Conservation (phyloP, 2,329 filamentous ascomycete species). For the Grosmannia clavigera region DNA sequence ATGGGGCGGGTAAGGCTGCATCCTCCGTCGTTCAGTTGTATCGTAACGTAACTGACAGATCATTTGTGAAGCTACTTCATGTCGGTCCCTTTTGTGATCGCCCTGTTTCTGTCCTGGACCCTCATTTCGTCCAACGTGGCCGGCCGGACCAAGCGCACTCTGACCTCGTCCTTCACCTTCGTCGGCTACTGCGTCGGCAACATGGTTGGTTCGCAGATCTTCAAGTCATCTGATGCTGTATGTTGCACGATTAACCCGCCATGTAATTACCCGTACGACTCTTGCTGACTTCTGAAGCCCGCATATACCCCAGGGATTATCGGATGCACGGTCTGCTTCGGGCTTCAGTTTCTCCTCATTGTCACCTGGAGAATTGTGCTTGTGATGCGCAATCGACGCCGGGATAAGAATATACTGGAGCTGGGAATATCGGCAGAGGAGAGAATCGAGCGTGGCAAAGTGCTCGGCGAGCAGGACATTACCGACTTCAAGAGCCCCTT, state of each 20-base stretch:
- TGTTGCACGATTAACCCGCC: conserved; percentile 1
- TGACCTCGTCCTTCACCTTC: conserved; percentile 31
- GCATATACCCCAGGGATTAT: conserved; percentile 30
- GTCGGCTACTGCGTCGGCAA: conserved; percentile 35
- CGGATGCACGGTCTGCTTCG: conserved; percentile 26
- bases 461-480: conserved; percentile 23
- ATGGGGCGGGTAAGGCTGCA: conserved; percentile 18
- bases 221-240: conserved; percentile 27
- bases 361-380: conserved; percentile 26
- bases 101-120: conserved; percentile 22
- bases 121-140: conserved; percentile 31
- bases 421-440: conserved; percentile 23
- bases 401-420: conserved; percentile 17
- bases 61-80: conserved; percentile 18
- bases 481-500: conserved; percentile 27
- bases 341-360: conserved; percentile 24
- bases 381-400: conserved; percentile 25
- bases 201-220: conserved; percentile 34
- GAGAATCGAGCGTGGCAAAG: conserved; percentile 18
- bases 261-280: not conserved
- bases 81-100: conserved; percentile 21
- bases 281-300: conserved; percentile 15
- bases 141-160: conserved; percentile 32
- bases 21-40: not conserved
- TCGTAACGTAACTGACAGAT: not conserved